phyloP scores from a whole-genome alignment of 495 filamentous ascomycete genomes.

The Pseudevernia furfuracea region DNA sequence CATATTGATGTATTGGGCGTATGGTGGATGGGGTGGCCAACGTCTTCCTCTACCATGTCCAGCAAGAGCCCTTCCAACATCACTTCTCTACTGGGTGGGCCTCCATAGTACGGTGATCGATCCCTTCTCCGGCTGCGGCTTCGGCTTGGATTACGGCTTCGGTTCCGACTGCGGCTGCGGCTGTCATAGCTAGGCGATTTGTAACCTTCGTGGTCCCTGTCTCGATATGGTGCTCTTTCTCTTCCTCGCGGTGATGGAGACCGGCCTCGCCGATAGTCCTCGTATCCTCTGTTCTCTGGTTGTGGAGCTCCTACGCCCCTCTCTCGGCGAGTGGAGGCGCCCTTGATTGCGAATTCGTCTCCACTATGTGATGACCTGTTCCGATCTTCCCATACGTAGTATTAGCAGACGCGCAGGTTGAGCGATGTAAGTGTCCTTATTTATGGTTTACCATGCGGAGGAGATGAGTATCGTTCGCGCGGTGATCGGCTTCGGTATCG shows the following conservation, averaged over 20 bases:
- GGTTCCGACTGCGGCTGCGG: constrained; percentile 33
- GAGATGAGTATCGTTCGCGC: constrained; percentile 23
- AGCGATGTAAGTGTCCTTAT: constrained; percentile 21
- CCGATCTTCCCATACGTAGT: constrained; percentile 25
- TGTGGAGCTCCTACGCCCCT: constrained; percentile 16
- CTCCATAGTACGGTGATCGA: constrained; percentile 40
- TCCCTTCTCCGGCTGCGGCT: constrained; percentile 39
- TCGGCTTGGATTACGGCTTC: constrained; percentile 36
- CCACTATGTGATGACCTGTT: constrained; percentile 29
- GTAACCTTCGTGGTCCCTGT: constrained; percentile 52
- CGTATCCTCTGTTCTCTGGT: constrained; percentile 25
- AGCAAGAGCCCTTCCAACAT: constrained; percentile 55
- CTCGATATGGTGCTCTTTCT: constrained; percentile 41
- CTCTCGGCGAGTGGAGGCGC: constrained; percentile 18
- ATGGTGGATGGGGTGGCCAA: constrained; percentile 38
- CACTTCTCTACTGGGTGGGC: constrained; percentile 48
- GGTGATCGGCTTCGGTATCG: constrained; percentile 30
- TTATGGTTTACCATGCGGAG: constrained; percentile 28
- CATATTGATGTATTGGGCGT: constrained; percentile 18
- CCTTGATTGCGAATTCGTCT: constrained; percentile 21
- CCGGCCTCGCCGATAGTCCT: constrained; percentile 36
- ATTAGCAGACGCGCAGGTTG: constrained; percentile 28
- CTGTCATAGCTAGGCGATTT: constrained; percentile 40
- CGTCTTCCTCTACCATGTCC: constrained; percentile 56
- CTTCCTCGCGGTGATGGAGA: constrained; percentile 35